A percentile compares a stretch with the other conserved stretches of the same genome.
These are phyloP conservation scores for Cornus suecica DNA, from an alignment of 148 eudicot genomes.

Conservation along the genomic window DNA sequence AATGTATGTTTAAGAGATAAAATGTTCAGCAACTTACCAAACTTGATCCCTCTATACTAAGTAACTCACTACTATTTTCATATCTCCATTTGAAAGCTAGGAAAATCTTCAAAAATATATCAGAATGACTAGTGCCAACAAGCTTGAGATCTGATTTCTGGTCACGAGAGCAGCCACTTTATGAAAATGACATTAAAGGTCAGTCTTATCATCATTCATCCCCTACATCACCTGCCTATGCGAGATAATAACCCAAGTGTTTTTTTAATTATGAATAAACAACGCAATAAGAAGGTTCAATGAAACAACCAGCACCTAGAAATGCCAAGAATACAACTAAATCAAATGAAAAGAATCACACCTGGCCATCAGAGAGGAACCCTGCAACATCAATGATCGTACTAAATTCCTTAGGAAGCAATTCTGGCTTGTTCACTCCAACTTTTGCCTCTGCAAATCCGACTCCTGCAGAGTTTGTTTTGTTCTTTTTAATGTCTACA, in stretches of 20 bases:
- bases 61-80: background rate
- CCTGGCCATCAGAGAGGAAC: slow-evolving; percentile 94
- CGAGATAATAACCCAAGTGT: too few relatives aligned
- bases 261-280: too few relatives aligned
- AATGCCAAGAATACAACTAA: background rate
- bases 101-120: background rate
- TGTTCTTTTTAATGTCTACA: slow-evolving; percentile 4
- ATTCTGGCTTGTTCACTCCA: slow-evolving; percentile 96
- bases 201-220: too few relatives aligned
- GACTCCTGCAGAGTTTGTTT: slow-evolving; percentile 51
- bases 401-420: slow-evolving; percentile 79
- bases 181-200: too few relatives aligned
- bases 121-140: too few relatives aligned
- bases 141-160: too few relatives aligned
- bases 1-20: background rate
- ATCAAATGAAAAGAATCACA: slow-evolving; percentile 18
- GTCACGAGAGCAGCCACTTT: too few relatives aligned
- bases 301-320: background rate
- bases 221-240: too few relatives aligned
- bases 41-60: background rate
- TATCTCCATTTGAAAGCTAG: background rate
- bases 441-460: slow-evolving; percentile 66
- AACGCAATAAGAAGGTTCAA: background rate
- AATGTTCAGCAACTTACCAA: background rate
- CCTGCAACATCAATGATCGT: slow-evolving; percentile 95